Percentiles rank a stretch among this genome's conserved stretches.
Evolutionary conservation across 164 flowering plant genomes (phyloP).

Genomic region (Tinospora cordifolia): DNA sequence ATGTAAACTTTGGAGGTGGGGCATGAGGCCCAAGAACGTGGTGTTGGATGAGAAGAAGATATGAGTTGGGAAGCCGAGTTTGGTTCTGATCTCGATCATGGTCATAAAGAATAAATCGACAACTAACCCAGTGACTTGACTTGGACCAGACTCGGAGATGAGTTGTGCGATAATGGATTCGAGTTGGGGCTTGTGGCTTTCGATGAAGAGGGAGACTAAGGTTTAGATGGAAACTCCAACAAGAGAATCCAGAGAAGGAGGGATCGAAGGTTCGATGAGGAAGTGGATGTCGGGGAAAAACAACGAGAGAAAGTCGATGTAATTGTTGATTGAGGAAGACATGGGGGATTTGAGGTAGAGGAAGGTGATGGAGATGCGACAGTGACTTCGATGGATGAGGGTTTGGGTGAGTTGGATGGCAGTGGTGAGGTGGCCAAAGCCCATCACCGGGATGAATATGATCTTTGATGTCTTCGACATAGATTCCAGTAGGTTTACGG

Average conservation of each 20-base stretch:
- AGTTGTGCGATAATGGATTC: slow-evolving; percentile 4
- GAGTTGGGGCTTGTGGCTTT: slow-evolving; percentile 11
- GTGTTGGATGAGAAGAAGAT: slow-evolving; percentile 30
- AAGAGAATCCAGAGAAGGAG: background rate
- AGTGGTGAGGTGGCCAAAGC: slow-evolving; percentile 7
- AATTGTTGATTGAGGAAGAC: background rate
- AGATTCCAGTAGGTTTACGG: no score
- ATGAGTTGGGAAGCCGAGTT: slow-evolving; percentile 30
- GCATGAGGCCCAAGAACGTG: slow-evolving; percentile 15
- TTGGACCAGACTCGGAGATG: background rate
- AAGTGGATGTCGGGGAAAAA: slow-evolving; percentile 5
- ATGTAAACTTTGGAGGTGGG: slow-evolving; percentile 18
- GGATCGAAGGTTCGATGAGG: slow-evolving; percentile 8
- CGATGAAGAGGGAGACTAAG: slow-evolving; percentile 8
- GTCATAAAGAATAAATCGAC: slow-evolving; percentile 24
- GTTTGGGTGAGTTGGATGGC: slow-evolving; percentile 3
- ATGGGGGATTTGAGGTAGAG: slow-evolving; percentile 10
- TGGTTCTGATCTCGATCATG: slow-evolving; percentile 31
- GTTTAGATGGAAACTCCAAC: background rate
- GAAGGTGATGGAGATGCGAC: slow-evolving; percentile 15
- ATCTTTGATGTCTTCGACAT: background rate
- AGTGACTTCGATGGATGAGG: background rate
- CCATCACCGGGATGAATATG: slow-evolving; percentile 5
- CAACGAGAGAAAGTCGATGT: background rate
- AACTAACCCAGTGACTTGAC: slow-evolving; percentile 13